Conservation (phyloP, 176 grass and related monocot genomes). For the Triticum turgidum region DNA sequence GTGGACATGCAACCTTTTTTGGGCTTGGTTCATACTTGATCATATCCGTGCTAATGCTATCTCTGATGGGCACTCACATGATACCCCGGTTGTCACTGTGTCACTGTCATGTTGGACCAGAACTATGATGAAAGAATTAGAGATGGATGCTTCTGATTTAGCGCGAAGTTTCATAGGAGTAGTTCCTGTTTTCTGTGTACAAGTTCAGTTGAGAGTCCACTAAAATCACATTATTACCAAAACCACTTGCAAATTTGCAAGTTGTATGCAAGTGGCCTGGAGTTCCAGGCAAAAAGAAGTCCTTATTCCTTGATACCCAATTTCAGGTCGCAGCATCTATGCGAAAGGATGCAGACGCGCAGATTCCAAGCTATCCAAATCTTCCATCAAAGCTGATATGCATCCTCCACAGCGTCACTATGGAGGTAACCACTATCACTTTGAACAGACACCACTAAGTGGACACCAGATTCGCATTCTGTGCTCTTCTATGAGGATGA, state of each 20-base stretch:
- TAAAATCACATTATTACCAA: neutral
- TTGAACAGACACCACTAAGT: neutral
- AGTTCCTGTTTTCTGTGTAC: neutral
- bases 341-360: constrained; percentile 62
- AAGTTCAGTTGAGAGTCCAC: neutral
- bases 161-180: neutral
- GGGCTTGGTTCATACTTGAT: neutral
- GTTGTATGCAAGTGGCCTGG: constrained; percentile 12
- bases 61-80: neutral
- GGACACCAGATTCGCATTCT: neutral
- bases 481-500: neutral
- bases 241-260: constrained; percentile 14
- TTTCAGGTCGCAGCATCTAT: constrained; percentile 85
- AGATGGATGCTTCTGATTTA: constrained; percentile 10
- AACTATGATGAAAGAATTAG: constrained; percentile 14
- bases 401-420: constrained; percentile 61
- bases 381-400: constrained; percentile 74
- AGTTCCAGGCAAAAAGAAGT: constrained; percentile 7
- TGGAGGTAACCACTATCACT: constrained; percentile 53
- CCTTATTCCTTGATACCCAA: constrained; percentile 31
- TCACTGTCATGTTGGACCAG: constrained; percentile 6
- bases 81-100: neutral
- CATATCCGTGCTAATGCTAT: neutral
- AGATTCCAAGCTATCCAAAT: constrained; percentile 81
- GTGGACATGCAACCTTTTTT: neutral